A percentile compares a stretch with the other conserved stretches of the same genome.
Conservation (phyloP, 495 filamentous ascomycete genomes). For the Xeromyces bisporus region DNA sequence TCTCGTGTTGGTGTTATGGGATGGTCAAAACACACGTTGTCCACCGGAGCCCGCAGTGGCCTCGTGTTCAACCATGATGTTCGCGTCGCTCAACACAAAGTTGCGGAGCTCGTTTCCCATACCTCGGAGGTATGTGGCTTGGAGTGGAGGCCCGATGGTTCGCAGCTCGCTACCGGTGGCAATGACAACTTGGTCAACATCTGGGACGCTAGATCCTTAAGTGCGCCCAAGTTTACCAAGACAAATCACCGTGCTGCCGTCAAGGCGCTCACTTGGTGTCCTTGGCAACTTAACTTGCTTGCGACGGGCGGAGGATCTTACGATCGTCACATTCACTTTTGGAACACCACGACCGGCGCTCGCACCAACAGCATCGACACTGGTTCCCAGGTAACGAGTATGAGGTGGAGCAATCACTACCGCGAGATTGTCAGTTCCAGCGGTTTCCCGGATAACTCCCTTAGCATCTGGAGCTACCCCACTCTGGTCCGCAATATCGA, state of each 20-base stretch:
- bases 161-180: slow-evolving; percentile 89
- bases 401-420: slow-evolving; percentile 91
- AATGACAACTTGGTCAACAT: slow-evolving; percentile 98
- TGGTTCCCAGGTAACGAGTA: slow-evolving; percentile 86
- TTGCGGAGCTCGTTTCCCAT: slow-evolving; percentile 89
- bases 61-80: slow-evolving; percentile 99
- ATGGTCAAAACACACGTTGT: slow-evolving; percentile 95
- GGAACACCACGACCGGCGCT: slow-evolving; percentile 95
- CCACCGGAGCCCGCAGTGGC: slow-evolving; percentile 83
- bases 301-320: slow-evolving; percentile 93
- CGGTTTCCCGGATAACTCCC: slow-evolving; percentile 94
- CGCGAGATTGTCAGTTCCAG: slow-evolving; percentile 94
- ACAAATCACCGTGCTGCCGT: slow-evolving; percentile 97
- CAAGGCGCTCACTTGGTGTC: slow-evolving; percentile 97
- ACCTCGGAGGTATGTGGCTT: slow-evolving; percentile 95
- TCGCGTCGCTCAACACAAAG: slow-evolving; percentile 92
- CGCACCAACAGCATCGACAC: slow-evolving; percentile 98
- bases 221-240: slow-evolving; percentile 94
- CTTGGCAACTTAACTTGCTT: slow-evolving; percentile 93
- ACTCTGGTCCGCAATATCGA: slow-evolving; percentile 91
- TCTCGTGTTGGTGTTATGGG: slow-evolving; percentile 94
- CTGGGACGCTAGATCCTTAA: slow-evolving; percentile 89
- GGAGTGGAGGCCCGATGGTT: slow-evolving; percentile 91
- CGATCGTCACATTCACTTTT: slow-evolving; percentile 97
- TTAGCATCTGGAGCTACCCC: slow-evolving; percentile 98